Percentiles rank a stretch among this genome's conserved stretches.
Conservation (phyloP, 2,329 filamentous ascomycete species). For the Scytalidium sp. region DNA sequence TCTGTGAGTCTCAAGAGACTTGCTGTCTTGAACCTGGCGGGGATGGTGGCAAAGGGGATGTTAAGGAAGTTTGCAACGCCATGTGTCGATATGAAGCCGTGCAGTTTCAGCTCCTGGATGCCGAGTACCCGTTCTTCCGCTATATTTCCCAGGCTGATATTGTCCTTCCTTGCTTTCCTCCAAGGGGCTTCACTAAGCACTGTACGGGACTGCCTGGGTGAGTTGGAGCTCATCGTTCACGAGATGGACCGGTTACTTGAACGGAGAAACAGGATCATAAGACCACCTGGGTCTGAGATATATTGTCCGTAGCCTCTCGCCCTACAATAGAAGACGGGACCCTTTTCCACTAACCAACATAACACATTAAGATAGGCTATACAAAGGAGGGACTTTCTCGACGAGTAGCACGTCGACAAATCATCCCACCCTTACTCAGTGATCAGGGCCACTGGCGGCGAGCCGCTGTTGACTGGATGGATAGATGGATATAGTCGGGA, state of each 20-base stretch:
- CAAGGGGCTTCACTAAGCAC: background rate
- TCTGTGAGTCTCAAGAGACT: conserved; percentile 2
- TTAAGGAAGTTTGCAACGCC: conserved; percentile 12
- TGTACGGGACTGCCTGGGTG: too few relatives aligned
- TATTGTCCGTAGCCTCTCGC: too few relatives aligned
- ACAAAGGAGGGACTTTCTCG: too few relatives aligned
- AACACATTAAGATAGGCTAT: too few relatives aligned
- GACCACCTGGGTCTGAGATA: too few relatives aligned
- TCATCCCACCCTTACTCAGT: background rate
- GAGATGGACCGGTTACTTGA: background rate
- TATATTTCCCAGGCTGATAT: background rate
- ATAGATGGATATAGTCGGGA: too few relatives aligned
- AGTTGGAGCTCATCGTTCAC: background rate
- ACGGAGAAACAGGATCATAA: background rate
- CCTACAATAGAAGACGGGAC: background rate
- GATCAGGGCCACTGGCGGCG: background rate
- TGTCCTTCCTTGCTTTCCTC: background rate
- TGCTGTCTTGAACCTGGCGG: conserved; percentile 6
- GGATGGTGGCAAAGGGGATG: conserved; percentile 11
- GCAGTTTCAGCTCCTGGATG: background rate
- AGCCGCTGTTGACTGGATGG: too few relatives aligned
- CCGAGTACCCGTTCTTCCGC: background rate
- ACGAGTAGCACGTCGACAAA: background rate
- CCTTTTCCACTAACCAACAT: background rate
- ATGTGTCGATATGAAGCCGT: background rate